These are phyloP conservation scores for Quercus cerris DNA, from an alignment of 306 rosid species.

Conservation along the genomic window DNA sequence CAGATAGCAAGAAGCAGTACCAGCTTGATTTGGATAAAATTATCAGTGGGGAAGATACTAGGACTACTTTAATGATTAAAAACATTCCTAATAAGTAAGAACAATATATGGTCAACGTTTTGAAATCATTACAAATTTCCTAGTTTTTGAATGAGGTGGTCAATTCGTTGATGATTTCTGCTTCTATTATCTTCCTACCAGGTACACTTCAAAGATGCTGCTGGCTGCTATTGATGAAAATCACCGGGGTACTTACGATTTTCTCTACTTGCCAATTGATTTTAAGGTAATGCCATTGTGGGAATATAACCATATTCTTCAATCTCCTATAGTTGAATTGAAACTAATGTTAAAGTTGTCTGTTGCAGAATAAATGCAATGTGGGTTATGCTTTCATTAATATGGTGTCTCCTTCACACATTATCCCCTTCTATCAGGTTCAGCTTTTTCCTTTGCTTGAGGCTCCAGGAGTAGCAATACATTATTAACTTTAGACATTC, in stretches of 20 bases:
- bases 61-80: conserved; percentile 95
- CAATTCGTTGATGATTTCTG: conserved; percentile 13
- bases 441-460: neutral
- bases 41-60: conserved; percentile 67
- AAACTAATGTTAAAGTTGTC: conserved; percentile 22
- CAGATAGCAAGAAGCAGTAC: conserved; percentile 77
- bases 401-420: conserved; percentile 89
- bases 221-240: conserved; percentile 90
- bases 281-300: conserved; percentile 57
- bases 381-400: conserved; percentile 98
- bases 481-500: neutral
- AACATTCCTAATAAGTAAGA: conserved; percentile 94
- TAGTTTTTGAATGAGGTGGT: conserved; percentile 7
- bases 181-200: conserved; percentile 26
- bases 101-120: neutral
- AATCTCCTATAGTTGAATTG: conserved; percentile 6
- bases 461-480: conserved; percentile 8
- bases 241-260: conserved; percentile 81
- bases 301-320: conserved; percentile 2
- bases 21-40: conserved; percentile 93
- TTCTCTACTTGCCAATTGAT: conserved; percentile 88
- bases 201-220: conserved; percentile 93
- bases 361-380: conserved; percentile 86
- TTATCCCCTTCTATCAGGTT: conserved; percentile 78
- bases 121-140: neutral